These are phyloP conservation scores for Pseudogymnoascus sp. DNA, from an alignment of 2,329 filamentous ascomycete species.

Conservation along the genomic window DNA sequence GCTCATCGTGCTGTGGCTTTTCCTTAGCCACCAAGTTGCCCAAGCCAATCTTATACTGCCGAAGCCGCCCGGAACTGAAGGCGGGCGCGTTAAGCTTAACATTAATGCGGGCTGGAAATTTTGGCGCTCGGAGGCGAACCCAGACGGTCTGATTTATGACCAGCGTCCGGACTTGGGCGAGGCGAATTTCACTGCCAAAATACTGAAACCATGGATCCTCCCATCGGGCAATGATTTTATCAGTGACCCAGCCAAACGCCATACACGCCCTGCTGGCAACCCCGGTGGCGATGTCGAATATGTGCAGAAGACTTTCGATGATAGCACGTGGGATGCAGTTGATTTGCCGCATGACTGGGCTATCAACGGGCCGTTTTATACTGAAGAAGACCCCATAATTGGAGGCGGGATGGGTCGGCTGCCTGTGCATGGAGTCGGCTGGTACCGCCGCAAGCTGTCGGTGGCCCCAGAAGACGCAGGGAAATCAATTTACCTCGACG, in stretches of 20 bases:
- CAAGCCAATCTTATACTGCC: not conserved
- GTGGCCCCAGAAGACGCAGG: conserved; percentile 26
- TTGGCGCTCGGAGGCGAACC: conserved; percentile 30
- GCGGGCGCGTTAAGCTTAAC: not conserved
- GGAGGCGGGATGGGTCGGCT: conserved; percentile 36
- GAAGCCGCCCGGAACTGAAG: not conserved
- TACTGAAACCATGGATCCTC: conserved; percentile 37
- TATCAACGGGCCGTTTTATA: conserved; percentile 39
- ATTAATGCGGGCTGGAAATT: conserved; percentile 33
- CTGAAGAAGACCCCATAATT: conserved; percentile 24
- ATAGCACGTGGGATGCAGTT: conserved; percentile 36
- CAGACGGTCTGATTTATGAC: conserved; percentile 32
- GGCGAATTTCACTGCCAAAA: not conserved
- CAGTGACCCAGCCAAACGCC: conserved; percentile 21
- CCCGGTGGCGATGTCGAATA: conserved; percentile 27
- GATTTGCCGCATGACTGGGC: conserved; percentile 45
- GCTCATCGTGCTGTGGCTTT: not conserved
- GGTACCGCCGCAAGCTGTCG: conserved; percentile 41
- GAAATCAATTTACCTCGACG: conserved; percentile 38
- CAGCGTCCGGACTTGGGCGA: conserved; percentile 4
- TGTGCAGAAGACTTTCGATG: conserved; percentile 32
- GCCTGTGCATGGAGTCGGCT: conserved; percentile 46
- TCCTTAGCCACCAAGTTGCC: not conserved
- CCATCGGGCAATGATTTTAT: conserved; percentile 37
- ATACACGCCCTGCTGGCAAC: conserved; percentile 28